A percentile compares a stretch with the other conserved stretches of the same genome.
Evolutionary conservation across 805 yeast species (phyloP).

Genomic region (Ogataea minuta): DNA sequence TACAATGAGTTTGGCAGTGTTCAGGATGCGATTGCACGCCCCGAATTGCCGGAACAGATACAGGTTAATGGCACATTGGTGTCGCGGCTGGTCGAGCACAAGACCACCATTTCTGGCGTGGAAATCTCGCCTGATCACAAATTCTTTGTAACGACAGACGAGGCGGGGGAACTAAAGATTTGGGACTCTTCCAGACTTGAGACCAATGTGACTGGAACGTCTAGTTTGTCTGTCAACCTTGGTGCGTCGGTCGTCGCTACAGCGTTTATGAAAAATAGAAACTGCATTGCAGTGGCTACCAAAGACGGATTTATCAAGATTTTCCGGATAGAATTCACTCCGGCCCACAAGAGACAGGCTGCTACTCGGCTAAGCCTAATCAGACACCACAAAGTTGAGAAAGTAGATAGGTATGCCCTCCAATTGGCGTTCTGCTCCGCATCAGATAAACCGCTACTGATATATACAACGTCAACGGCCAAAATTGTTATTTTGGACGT

Average conservation of each 20-base stretch:
- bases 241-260: conserved; percentile 50
- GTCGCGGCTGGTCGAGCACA: conserved; percentile 62
- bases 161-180: conserved; percentile 64
- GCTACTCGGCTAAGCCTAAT: conserved; percentile 31
- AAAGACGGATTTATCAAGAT: conserved; percentile 45
- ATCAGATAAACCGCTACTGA: conserved; percentile 42
- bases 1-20: conserved; percentile 66
- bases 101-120: conserved; percentile 54
- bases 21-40: conserved; percentile 12
- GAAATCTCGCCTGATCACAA: conserved; percentile 59
- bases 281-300: conserved; percentile 58
- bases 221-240: conserved; percentile 46
- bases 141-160: conserved; percentile 76
- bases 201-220: conserved; percentile 52
- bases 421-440: conserved; percentile 41
- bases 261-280: conserved; percentile 49
- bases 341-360: conserved; percentile 14
- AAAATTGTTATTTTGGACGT: conserved; percentile 56
- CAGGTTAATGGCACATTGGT: conserved; percentile 48
- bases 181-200: conserved; percentile 77
- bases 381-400: conserved; percentile 40
- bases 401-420: conserved; percentile 39
- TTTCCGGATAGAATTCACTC: conserved; percentile 37
- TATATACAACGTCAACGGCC: conserved; percentile 52
- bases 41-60: not conserved